A percentile compares a stretch with the other conserved stretches of the same genome.
Evolutionary conservation across 192 early-diverging fungal genomes (phyloP).

Genomic region (Rhizoclosmatium globosum): DNA sequence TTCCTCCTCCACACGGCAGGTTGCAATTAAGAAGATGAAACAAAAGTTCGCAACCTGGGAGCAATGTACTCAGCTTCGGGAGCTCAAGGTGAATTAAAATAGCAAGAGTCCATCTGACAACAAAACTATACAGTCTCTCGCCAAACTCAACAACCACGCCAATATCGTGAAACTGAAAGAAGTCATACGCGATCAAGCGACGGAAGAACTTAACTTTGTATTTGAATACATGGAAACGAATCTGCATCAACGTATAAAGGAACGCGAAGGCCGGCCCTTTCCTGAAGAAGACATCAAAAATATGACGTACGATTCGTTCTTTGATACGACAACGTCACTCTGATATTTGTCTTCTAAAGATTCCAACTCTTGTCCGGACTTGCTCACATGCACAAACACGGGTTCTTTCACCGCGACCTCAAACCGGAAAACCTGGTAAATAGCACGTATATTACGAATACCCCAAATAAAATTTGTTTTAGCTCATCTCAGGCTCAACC

Average conservation of each 20-base stretch:
- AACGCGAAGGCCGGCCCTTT: constrained; percentile 71
- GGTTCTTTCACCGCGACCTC: constrained; percentile 97
- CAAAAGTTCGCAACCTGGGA: constrained; percentile 75
- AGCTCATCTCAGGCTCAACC: constrained; percentile 8
- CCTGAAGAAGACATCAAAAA: constrained; percentile 72
- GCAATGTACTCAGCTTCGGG: constrained; percentile 74
- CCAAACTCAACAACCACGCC: constrained; percentile 75
- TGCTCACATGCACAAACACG: constrained; percentile 90
- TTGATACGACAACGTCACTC: background rate
- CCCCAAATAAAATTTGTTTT: too few relatives aligned
- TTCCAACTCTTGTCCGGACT: constrained; percentile 89
- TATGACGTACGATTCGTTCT: constrained; percentile 70
- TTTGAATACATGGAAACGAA: constrained; percentile 98
- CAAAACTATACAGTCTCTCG: constrained; percentile 61
- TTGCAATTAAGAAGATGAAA: constrained; percentile 92
- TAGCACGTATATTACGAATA: background rate
- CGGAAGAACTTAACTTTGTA: constrained; percentile 90
- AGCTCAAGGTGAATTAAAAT: constrained; percentile 71
- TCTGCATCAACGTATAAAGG: constrained; percentile 88
- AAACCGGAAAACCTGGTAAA: constrained; percentile 59
- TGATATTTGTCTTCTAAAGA: constrained; percentile 45
- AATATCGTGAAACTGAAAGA: constrained; percentile 89
- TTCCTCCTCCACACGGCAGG: constrained; percentile 28
- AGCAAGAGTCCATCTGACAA: background rate
- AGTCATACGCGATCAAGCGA: constrained; percentile 72